Base-by-base conservation (phyloP, 495 filamentous ascomycete species). In the Annulohypoxylon maeteangense region DNA sequence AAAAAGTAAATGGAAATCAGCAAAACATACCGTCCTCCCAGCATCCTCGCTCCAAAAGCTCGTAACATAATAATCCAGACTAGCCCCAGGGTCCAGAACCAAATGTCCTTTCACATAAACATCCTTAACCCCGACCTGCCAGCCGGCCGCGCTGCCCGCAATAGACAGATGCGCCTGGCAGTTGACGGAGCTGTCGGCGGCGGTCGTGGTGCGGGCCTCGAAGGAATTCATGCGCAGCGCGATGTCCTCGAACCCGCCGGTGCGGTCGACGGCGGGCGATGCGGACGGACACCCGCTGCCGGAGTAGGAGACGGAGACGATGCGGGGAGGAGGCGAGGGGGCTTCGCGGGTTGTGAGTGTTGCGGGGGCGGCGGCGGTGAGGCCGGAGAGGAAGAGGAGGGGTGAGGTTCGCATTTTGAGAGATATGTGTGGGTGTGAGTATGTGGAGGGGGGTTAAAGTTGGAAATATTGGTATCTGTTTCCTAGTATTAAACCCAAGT, bases 1-100 rank as follows among this genome's bases (percentile, higher is more conserved):
- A n/a, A n/a, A n/a, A n/a, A n/a, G n/a, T n/a, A n/a, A n/a, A n/a
- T n/a, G n/a, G n/a, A n/a, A n/a, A n/a, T n/a, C n/a, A n/a, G 27
- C 27, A 29, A 29, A 29, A 29, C 27, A 29, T 65, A 83, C 81
- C 7, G 79, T 79, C n/a, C 69, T 60, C 22, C 53, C 73, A 2
- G 81, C 80, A 25, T 76, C 71, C 75, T 81, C 71, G 72, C 80
- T 82, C 65, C 78, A 83, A 42, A 74, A 83, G 27, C 78, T 75
- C 7, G 78, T 78, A n/a, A 80, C 74, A 59, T 74, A 82, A 64
- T 79, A 78, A 12, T 78, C 75, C 14, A 83, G 53, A 1, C 42
- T 25, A 0, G 80, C 76, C 45, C 78, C 79, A 0, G 81, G 77
- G 36, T 68, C 63, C 6, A 83, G 76, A 1, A 73, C 68, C 7